Evolutionary conservation across 2,329 filamentous ascomycete species (phyloP), one percentile per base, ranked within the genome.

Genomic region (Leptographium galeiforme): DNA sequence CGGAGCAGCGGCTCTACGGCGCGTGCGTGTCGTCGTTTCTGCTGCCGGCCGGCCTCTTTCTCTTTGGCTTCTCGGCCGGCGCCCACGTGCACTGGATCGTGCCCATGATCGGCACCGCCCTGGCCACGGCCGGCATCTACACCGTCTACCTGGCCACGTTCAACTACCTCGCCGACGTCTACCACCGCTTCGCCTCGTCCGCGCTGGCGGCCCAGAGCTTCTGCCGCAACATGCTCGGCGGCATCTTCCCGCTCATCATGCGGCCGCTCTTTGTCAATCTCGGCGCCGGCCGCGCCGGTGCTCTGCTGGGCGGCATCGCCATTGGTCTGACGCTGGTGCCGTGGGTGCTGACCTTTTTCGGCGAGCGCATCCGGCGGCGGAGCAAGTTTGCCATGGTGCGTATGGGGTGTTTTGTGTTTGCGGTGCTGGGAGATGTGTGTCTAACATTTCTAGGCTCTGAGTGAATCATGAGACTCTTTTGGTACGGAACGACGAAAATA

Each of bases 131-230:
- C 73, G 85, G 90, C 33, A 94, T 96, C 58, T 91, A 88, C 66
- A 84, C 81, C 43, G 81, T 96, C 39, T 94, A 94, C 63, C 76
- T 96, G 1, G 84, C 89, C 3, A 87, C 89, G 0, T 95, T 96
- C 71, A 96, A 96, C 64, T 96, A 95, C 61, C 75, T 96, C 1
- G 89, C 89, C 19, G 90, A 96, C 63, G 84, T 84, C 1, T 96
- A 95, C 66, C 85, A 89, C 63, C 74, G 78, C 2, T 95, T 91
- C 61, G 88, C 90, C 0, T 89, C 84, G 41, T 93, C 87, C 1
- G 89, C 90, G 0, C 71, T 95, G 7, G 90, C 90, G 0, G 88
- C 89, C 1, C 89, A 95, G 70, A 85, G 81, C 16, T 94, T 87
- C 64, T 91, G 87, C 61, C 79, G 90, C 12, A 96, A 95, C 64